phyloP scores from a whole-genome alignment of 345 rosid genomes.

The Camelina hispida region DNA sequence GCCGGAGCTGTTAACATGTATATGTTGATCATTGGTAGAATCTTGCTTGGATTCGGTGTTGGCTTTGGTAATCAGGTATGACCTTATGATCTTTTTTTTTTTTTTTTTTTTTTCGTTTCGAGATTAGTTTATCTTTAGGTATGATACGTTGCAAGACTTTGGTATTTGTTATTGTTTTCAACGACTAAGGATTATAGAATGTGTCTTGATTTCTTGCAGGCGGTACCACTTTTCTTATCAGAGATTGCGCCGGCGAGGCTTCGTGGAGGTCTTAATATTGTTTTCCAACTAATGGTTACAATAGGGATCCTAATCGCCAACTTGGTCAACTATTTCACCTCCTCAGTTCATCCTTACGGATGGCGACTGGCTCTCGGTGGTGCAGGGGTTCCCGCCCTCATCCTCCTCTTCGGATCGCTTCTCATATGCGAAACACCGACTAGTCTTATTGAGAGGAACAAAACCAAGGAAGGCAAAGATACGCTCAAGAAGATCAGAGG shows the following conservation, averaged over 20 bases:
- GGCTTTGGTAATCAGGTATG: constrained; percentile 81
- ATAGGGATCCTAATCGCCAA: constrained; percentile 62
- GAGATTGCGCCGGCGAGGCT: constrained; percentile 61
- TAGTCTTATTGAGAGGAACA: constrained; percentile 58
- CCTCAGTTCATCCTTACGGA: constrained; percentile 53
- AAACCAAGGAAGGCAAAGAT: constrained; percentile 48
- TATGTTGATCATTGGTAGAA: constrained; percentile 68
- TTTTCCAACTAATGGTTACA: constrained; percentile 67
- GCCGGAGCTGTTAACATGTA: constrained; percentile 48
- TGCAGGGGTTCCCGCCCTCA: constrained; percentile 52
- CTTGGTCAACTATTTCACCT: constrained; percentile 54
- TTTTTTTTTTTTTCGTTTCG: not conserved
- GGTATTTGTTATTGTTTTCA: too few species aligned
- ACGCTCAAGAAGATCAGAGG: constrained; percentile 60
- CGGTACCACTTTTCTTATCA: constrained; percentile 69
- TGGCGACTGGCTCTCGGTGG: constrained; percentile 59
- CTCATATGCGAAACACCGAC: constrained; percentile 66
- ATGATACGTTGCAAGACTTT: not conserved
- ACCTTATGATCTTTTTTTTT: not conserved
- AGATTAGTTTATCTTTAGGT: not conserved
- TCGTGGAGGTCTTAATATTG: constrained; percentile 68
- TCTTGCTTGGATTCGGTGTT: constrained; percentile 66
- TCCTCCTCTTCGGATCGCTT: constrained; percentile 58
- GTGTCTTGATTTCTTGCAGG: constrained; percentile 40
- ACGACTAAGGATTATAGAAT: not conserved